Evolutionary conservation across 78 protist species (phyloP).

Genomic region (Cavenderia fasciculata): DNA sequence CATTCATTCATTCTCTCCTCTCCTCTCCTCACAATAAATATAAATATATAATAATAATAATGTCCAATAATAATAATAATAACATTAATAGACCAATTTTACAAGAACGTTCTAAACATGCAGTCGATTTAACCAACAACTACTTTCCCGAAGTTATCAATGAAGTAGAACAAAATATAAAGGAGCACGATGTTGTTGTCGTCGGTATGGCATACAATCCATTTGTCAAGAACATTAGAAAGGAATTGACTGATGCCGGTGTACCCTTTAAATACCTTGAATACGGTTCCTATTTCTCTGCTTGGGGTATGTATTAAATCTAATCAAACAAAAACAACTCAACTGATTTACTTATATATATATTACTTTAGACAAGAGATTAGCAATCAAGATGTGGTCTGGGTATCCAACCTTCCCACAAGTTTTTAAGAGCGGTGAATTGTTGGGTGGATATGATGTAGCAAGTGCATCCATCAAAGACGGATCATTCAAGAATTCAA

Average conservation of each 20-base stretch:
- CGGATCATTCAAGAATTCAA: slow-evolving; percentile 14
- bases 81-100: slow-evolving; percentile 12
- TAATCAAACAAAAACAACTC: background rate
- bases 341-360: background rate
- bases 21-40: too few relatives aligned
- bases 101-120: background rate
- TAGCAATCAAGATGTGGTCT: slow-evolving; percentile 31
- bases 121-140: background rate
- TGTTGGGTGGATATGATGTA: slow-evolving; percentile 41
- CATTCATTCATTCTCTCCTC: too few relatives aligned
- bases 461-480: slow-evolving; percentile 8
- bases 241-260: slow-evolving; percentile 1
- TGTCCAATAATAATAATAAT: background rate
- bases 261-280: slow-evolving; percentile 37
- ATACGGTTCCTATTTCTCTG: slow-evolving; percentile 35
- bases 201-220: slow-evolving; percentile 69
- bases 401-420: slow-evolving; percentile 52
- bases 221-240: slow-evolving; percentile 2
- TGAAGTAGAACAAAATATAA: slow-evolving; percentile 33
- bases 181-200: slow-evolving; percentile 20
- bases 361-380: slow-evolving; percentile 3
- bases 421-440: slow-evolving; percentile 17
- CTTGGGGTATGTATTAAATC: slow-evolving; percentile 10
- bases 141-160: slow-evolving; percentile 31
- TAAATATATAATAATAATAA: too few relatives aligned